phyloP scores from a whole-genome alignment of 202 grass and related monocot species.

The Schoenoplectus triqueter region DNA sequence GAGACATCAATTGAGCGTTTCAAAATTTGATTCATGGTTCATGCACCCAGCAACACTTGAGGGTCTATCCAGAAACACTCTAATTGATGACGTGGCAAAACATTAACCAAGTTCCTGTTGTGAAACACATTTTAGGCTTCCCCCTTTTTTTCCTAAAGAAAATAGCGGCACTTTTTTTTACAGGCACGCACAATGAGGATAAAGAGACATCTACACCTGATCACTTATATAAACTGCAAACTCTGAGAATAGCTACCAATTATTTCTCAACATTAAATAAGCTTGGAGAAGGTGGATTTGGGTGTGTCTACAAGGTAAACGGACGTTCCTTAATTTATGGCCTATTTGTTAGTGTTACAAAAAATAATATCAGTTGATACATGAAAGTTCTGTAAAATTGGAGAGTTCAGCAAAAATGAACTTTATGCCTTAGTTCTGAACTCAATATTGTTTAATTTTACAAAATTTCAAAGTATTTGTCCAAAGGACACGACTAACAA shows the following conservation, averaged over 20 bases:
- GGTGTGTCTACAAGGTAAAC: slow-evolving; percentile 8
- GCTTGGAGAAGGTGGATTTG: slow-evolving; percentile 26
- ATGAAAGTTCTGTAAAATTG: no score
- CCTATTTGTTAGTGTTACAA: no score
- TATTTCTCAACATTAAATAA: slow-evolving; percentile 18
- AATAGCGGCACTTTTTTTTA: not conserved
- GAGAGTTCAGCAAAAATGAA: no score
- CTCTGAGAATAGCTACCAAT: not conserved
- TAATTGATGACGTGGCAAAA: not conserved
- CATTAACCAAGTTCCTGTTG: not conserved
- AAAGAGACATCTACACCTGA: not conserved
- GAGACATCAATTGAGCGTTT: no score
- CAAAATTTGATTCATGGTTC: no score
- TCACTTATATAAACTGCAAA: slow-evolving; percentile 21
- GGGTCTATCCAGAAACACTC: no score
- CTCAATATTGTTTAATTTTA: no score
- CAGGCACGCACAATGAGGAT: not conserved
- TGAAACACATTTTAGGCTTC: not conserved
- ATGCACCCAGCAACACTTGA: no score
- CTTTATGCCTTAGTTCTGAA: no score
- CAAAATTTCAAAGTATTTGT: no score
- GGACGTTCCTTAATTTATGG: not conserved
- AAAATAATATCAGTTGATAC: no score
- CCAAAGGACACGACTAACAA: no score
- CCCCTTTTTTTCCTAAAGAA: not conserved